A percentile compares a stretch with the other conserved stretches of the same genome.
Conservation (phyloP, 2,329 filamentous ascomycete genomes). For the Diaporthe capsici region DNA sequence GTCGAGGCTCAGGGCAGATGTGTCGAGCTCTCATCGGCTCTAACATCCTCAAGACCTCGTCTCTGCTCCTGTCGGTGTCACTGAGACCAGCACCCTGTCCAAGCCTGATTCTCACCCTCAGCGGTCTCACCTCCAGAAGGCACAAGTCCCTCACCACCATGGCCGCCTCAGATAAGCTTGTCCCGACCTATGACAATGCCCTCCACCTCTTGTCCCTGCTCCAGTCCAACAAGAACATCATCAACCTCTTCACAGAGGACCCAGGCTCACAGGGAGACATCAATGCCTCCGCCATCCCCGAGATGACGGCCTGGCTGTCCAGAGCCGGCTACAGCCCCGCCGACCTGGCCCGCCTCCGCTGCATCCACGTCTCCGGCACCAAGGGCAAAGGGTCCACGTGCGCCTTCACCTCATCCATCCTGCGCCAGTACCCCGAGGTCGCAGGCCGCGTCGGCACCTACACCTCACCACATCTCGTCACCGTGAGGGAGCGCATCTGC, state of each 20-base stretch:
- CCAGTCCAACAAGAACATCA: slow-evolving; percentile 82
- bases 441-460: slow-evolving; percentile 77
- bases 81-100: not conserved
- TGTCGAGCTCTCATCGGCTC: slow-evolving; percentile 13
- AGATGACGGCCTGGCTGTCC: slow-evolving; percentile 83
- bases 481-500: slow-evolving; percentile 86
- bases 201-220: slow-evolving; percentile 81
- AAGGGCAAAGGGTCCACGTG: slow-evolving; percentile 95
- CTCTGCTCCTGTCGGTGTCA: slow-evolving; percentile 1
- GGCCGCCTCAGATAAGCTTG: slow-evolving; percentile 44
- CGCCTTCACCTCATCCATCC: slow-evolving; percentile 84
- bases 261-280: slow-evolving; percentile 65
- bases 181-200: slow-evolving; percentile 72
- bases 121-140: not conserved
- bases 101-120: not conserved
- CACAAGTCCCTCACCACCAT: slow-evolving; percentile 22
- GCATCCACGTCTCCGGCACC: slow-evolving; percentile 90
- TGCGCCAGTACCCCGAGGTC: slow-evolving; percentile 61
- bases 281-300: slow-evolving; percentile 83
- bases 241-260: slow-evolving; percentile 60
- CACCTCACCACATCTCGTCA: slow-evolving; percentile 88
- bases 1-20: slow-evolving; percentile 27
- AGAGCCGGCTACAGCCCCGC: slow-evolving; percentile 78
- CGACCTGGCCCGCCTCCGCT: slow-evolving; percentile 60
- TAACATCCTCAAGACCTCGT: slow-evolving; percentile 1